Evolutionary conservation across 108 stramenopile species (phyloP), one percentile per base, ranked within the genome.

Genomic region (Nannochloropsis salina): DNA sequence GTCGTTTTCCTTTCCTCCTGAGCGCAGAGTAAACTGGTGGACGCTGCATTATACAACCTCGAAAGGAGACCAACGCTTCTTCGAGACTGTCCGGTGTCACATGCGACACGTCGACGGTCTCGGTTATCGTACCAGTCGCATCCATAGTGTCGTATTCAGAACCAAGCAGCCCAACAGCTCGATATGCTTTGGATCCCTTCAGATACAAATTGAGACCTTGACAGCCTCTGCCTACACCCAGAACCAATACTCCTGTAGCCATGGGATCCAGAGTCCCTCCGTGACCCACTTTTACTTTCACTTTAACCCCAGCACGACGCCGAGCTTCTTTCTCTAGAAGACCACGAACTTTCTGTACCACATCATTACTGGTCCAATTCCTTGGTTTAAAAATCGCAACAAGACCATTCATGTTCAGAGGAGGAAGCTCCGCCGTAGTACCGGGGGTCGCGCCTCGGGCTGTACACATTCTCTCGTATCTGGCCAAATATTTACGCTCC

Each of bases 241-340:
- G 80, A 15, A 98, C 98, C 9, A 98, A 88, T 2, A 96, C 96
- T 42, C 98, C 98, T 10, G 93, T 93, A 5, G 98, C 98, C 43
- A 97, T 82, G 20, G 98, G 98, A 91, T 98, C 98, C 44, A 98
- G 90, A 2, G 98, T 98, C 8, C 98, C 98, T 11, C 98, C 98
- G 86, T 97, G 96, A 5, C 97, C 96, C 4, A 96, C 95, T 85
- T 94, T 94, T 6, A 97, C 86, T 81, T 93, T 82, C 40, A 83
- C 85, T 44, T 87, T 87, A 45, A 80, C 85, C 2, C 79, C 45
- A 22, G 44, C 43, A 21, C 84, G 85, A 83, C 44, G 45, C 85
- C 82, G 15, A 84, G 87, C 20, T 44, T 85, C 18, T 82, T 85
- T 20, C 51, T 86, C 41, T 21, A 87, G 8, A 4, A 45, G 15